A percentile compares a stretch with the other conserved stretches of the same genome.
These are phyloP conservation scores for Nitzschia sp. DNA, from an alignment of 108 stramenopile species.

Conservation along the genomic window DNA sequence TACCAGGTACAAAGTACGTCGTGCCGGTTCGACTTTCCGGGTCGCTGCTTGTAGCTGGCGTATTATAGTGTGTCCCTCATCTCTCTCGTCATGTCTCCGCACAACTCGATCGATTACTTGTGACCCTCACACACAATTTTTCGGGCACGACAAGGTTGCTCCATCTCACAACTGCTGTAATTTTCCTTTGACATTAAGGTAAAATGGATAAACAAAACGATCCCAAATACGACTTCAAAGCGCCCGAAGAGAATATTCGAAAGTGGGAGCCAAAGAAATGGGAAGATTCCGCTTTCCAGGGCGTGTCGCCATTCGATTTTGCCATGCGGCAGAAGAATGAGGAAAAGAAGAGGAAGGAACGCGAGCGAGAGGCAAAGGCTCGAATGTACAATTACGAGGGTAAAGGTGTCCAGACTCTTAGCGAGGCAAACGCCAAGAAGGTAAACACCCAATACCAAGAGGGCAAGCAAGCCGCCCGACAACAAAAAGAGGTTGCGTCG, in stretches of 20 bases:
- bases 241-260: constrained; percentile 44
- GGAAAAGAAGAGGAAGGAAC: constrained; percentile 41
- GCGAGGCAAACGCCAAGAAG: constrained; percentile 25
- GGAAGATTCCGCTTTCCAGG: constrained; percentile 40
- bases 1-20: too few relatives aligned
- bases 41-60: too few relatives aligned
- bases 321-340: constrained; percentile 43
- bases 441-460: constrained; percentile 23
- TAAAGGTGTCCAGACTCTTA: constrained; percentile 32
- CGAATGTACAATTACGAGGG: constrained; percentile 35
- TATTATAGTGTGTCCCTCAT: too few relatives aligned
- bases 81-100: too few relatives aligned
- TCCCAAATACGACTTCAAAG: constrained; percentile 42
- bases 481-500: constrained; percentile 24
- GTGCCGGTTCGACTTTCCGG: too few relatives aligned
- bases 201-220: constrained; percentile 28
- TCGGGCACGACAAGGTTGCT: too few relatives aligned
- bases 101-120: too few relatives aligned
- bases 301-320: constrained; percentile 47
- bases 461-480: constrained; percentile 29
- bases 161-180: too few relatives aligned
- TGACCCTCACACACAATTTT: too few relatives aligned
- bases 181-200: too few relatives aligned
- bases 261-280: constrained; percentile 47
- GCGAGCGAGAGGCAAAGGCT: constrained; percentile 38